A percentile compares a stretch with the other conserved stretches of the same genome.
Evolutionary conservation across 2,329 filamentous ascomycete species (phyloP).

Genomic region (Fonsecaea monophora): DNA sequence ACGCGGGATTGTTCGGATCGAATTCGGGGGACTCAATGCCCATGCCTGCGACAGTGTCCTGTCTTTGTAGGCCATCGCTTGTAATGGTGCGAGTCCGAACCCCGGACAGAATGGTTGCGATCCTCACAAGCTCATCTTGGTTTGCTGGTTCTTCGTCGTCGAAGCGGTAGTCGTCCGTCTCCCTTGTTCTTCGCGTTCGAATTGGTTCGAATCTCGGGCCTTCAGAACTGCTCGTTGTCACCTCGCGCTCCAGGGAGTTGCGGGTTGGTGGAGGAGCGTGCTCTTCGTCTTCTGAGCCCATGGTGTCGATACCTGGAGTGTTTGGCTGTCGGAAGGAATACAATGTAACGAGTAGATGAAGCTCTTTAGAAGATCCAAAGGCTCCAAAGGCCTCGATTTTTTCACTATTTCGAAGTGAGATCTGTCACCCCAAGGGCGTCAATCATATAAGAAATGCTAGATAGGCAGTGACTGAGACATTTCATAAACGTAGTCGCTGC

Average conservation of each 20-base stretch:
- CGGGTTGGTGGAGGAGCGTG: not conserved
- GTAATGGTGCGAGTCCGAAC: slow-evolving; percentile 20
- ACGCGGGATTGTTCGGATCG: slow-evolving; percentile 32
- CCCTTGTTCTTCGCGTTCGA: slow-evolving; percentile 33
- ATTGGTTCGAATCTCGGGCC: slow-evolving; percentile 33
- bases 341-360: not conserved
- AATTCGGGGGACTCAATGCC: slow-evolving; percentile 31
- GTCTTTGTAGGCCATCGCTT: slow-evolving; percentile 23
- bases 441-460: not conserved
- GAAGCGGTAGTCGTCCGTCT: slow-evolving; percentile 31
- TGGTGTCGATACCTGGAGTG: not conserved
- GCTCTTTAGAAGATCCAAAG: not conserved
- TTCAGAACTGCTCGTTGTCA: slow-evolving; percentile 47
- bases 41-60: slow-evolving; percentile 37
- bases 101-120: slow-evolving; percentile 34
- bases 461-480: not conserved
- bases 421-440: not conserved
- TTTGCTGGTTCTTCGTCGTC: slow-evolving; percentile 21
- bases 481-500: not conserved
- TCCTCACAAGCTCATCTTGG: slow-evolving; percentile 28
- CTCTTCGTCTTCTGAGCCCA: slow-evolving; percentile 12
- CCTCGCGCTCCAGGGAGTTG: slow-evolving; percentile 19
- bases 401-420: not conserved
- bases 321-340: not conserved
- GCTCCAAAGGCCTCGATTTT: not conserved